These are phyloP conservation scores for Acacia acuminata DNA, from an alignment of 306 rosid genomes.

Conservation along the genomic window DNA sequence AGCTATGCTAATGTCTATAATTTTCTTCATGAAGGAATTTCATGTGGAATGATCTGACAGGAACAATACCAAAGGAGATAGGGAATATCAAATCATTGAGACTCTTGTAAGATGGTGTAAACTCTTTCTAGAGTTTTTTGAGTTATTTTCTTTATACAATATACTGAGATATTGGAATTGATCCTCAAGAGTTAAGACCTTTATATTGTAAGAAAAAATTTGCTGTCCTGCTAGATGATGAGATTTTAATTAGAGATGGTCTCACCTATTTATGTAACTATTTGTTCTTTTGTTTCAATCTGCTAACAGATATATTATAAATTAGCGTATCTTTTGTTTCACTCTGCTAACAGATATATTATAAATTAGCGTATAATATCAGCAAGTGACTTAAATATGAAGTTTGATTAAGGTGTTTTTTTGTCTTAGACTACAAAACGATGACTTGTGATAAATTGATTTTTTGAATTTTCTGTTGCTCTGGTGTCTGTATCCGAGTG, in stretches of 20 bases:
- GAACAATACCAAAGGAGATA: slow-evolving; percentile 78
- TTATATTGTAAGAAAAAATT: slow-evolving; percentile 24
- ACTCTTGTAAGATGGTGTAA: slow-evolving; percentile 70
- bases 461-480: slow-evolving; percentile 9
- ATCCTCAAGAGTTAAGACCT: slow-evolving; percentile 18
- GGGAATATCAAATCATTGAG: slow-evolving; percentile 57
- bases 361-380: neutral
- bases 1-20: slow-evolving; percentile 32
- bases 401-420: neutral
- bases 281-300: neutral
- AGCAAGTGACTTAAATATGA: neutral
- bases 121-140: neutral
- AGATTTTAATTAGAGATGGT: slow-evolving; percentile 16
- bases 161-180: slow-evolving; percentile 29
- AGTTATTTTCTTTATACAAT: slow-evolving; percentile 23
- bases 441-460: slow-evolving; percentile 4
- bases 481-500: slow-evolving; percentile 3
- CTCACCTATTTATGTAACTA: neutral
- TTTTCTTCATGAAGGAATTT: slow-evolving; percentile 61
- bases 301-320: too few species aligned
- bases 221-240: slow-evolving; percentile 23
- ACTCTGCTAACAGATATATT: slow-evolving; percentile 10
- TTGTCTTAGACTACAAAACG: slow-evolving; percentile 1
- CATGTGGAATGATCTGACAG: slow-evolving; percentile 87
- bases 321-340: too few species aligned